Conservation (phyloP, 352 stramenopile species). For the Peronospora destructor region DNA sequence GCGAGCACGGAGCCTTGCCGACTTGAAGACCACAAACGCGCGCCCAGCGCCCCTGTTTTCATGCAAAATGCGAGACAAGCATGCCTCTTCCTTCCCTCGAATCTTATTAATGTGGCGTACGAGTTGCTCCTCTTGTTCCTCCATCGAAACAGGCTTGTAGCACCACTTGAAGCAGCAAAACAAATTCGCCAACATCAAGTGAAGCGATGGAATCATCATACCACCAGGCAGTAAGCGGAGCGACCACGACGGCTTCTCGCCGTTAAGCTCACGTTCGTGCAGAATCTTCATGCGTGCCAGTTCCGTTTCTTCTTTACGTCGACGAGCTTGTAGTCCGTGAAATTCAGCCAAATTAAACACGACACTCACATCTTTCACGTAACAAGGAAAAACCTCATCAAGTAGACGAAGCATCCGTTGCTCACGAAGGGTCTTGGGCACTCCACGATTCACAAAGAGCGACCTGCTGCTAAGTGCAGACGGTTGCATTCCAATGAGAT, state of each 20-base stretch:
- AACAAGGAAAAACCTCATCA: constrained; percentile 74
- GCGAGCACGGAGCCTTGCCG: constrained; percentile 50
- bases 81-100: constrained; percentile 44
- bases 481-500: constrained; percentile 79
- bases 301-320: constrained; percentile 40
- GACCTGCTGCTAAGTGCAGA: constrained; percentile 65
- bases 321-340: constrained; percentile 47
- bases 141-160: constrained; percentile 36
- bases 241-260: constrained; percentile 51
- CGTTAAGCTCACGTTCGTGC: constrained; percentile 31
- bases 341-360: constrained; percentile 80
- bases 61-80: constrained; percentile 50
- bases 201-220: constrained; percentile 62
- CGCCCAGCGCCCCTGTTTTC: constrained; percentile 68
- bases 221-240: constrained; percentile 59
- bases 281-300: constrained; percentile 57
- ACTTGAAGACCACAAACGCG: constrained; percentile 81
- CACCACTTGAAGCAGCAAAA: constrained; percentile 45
- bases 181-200: constrained; percentile 36
- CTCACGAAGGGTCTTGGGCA: constrained; percentile 69
- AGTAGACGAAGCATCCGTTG: constrained; percentile 71
- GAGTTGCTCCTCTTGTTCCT: constrained; percentile 33
- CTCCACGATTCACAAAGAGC: constrained; percentile 69
- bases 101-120: constrained; percentile 47
- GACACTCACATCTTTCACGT: constrained; percentile 73